Percentiles rank a stretch among this genome's conserved stretches.
Conservation (phyloP, 208 protist species). For the Herpetomonas tarakana region DNA sequence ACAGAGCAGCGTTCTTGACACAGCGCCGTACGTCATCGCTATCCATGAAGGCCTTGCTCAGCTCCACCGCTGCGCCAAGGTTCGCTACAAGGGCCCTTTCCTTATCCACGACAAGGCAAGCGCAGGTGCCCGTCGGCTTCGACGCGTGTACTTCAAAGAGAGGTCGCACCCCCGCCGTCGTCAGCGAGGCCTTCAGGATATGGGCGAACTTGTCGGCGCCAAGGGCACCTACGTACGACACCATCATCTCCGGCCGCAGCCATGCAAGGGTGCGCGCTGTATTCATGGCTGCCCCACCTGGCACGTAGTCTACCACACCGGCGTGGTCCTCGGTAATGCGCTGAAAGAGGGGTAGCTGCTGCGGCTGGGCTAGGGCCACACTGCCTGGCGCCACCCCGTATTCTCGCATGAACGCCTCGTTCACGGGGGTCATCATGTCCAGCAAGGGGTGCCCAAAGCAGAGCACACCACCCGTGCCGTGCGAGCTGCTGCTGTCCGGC, state of each 20-base stretch:
- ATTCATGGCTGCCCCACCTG: slow-evolving; percentile 97
- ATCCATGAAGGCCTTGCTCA: slow-evolving; percentile 79
- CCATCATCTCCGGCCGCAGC: slow-evolving; percentile 35
- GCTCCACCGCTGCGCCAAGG: slow-evolving; percentile 89
- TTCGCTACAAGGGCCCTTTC: slow-evolving; percentile 93
- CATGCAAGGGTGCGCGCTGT: slow-evolving; percentile 87
- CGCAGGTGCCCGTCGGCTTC: slow-evolving; percentile 95
- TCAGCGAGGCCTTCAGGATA: slow-evolving; percentile 53
- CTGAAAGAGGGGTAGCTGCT: slow-evolving; percentile 91
- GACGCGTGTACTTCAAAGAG: slow-evolving; percentile 65
- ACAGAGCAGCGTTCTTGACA: slow-evolving; percentile 64
- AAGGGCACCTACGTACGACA: slow-evolving; percentile 89
- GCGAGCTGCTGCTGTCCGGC: not conserved
- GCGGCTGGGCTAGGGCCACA: slow-evolving; percentile 90
- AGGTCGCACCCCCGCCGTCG: slow-evolving; percentile 64
- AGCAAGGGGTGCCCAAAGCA: slow-evolving; percentile 95
- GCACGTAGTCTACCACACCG: slow-evolving; percentile 87
- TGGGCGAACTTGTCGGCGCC: slow-evolving; percentile 90
- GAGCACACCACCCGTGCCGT: slow-evolving; percentile 19
- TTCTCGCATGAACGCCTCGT: slow-evolving; percentile 72
- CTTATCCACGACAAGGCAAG: slow-evolving; percentile 90
- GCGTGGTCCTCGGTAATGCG: slow-evolving; percentile 47
- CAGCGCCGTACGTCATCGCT: slow-evolving; percentile 36
- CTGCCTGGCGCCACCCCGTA: slow-evolving; percentile 74
- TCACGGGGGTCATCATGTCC: slow-evolving; percentile 95